Evolutionary conservation across 2,329 filamentous ascomycete species (phyloP), one percentile per base, ranked within the genome.

Genomic region (Atkinsonella texensis): DNA sequence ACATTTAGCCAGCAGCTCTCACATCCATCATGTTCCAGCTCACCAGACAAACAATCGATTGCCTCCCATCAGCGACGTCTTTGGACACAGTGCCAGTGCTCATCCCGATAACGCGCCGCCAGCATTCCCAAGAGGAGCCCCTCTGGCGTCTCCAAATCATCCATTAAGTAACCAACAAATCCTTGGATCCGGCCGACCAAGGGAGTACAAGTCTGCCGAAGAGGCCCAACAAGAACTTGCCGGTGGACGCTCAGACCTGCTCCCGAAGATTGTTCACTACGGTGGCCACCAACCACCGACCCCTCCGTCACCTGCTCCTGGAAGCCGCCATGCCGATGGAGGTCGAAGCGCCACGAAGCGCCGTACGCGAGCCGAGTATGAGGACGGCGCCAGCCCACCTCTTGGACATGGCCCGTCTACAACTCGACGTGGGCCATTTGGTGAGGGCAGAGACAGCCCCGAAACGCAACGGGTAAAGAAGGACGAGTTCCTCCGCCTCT

Each of bases 181-280:
- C 8, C 79, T 77, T 1, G 74, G 80, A 23, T 77, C 77, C 9
- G 75, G 76, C 1, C 81, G 91, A 54, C 75, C 83, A 11, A 80
- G 91, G 52, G 93, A 97, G 64, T 97, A 95, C 69, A 87, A 89
- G 61, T 96, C 91, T 3, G 93, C 93, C 12, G 93, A 98, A 66
- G 93, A 98, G 65, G 93, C 89, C 2, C 90, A 97, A 54, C 87
- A 88, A 53, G 88, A 93, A 57, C 70, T 98, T 55, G 84, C 90
- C 5, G 90, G 89, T 48, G 93, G 93, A n/a, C 82, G 93, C 52
- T 85, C 95, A 52, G 93, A 98, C 53, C 75, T 97, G 13, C 75
- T 96, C 48, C 93, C 93, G 20, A 93, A 91, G 68, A 81, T 97
- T 52, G 88, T 98, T 13, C 93, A 97, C 69, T 98, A 98, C 66